Percentiles rank a stretch among this genome's conserved stretches.
phyloP scores from a whole-genome alignment of 139 green algal genomes.

The Chlamydomonas asymmetrica region DNA sequence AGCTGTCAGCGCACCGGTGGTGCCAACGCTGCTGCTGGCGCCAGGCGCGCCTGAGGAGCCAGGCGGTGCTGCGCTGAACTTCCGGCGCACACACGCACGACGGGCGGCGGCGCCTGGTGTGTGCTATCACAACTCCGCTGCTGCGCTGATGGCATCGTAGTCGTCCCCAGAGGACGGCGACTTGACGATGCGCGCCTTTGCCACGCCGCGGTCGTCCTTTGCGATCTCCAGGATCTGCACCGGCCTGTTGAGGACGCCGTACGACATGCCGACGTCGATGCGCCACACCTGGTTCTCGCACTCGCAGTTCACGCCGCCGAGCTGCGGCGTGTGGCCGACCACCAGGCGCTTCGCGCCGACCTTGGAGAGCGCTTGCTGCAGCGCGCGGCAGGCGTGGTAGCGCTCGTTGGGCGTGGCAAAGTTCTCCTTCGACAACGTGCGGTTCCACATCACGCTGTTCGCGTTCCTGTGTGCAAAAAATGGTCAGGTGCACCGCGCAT shows the following conservation, averaged over 20 bases:
- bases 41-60: too few species aligned
- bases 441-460: conserved; percentile 90
- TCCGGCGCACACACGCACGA: too few species aligned
- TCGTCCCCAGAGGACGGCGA: neutral
- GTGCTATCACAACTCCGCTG: too few species aligned
- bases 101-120: too few species aligned
- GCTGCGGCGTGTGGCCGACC: conserved; percentile 90
- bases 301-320: conserved; percentile 85
- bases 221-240: conserved; percentile 54
- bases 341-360: conserved; percentile 76
- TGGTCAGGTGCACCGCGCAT: neutral
- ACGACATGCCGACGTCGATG: conserved; percentile 91
- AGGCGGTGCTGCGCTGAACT: too few species aligned
- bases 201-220: neutral
- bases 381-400: conserved; percentile 62
- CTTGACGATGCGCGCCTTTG: conserved; percentile 4
- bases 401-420: conserved; percentile 66
- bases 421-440: conserved; percentile 66
- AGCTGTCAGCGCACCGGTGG: too few species aligned
- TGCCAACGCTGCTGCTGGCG: too few species aligned
- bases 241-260: conserved; percentile 79
- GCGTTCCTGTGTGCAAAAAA: conserved; percentile 46
- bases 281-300: conserved; percentile 82
- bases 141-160: too few species aligned
- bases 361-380: conserved; percentile 58